phyloP scores from a whole-genome alignment of 2,329 filamentous ascomycete genomes.

The Pestalotiopsis fici region DNA sequence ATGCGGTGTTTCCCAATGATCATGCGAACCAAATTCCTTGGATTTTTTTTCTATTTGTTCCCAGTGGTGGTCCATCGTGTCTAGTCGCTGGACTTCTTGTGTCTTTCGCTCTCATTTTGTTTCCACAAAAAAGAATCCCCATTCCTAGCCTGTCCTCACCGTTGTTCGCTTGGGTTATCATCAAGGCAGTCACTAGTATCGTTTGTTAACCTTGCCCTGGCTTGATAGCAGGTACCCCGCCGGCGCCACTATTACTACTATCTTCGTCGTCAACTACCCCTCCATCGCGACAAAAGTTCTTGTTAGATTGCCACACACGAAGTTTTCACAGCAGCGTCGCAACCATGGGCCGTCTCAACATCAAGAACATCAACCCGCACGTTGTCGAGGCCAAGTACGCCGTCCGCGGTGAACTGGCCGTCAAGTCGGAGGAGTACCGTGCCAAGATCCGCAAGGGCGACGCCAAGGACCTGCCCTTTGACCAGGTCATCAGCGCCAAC shows the following conservation, averaged over 20 bases:
- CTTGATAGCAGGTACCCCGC: constrained; percentile 1
- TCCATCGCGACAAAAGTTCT: constrained; percentile 3
- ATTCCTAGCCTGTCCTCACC: neutral
- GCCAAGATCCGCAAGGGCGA: constrained; percentile 65
- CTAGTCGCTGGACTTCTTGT: neutral
- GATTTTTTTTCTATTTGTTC: neutral
- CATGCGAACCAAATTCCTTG: neutral
- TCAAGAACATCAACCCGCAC: constrained; percentile 90
- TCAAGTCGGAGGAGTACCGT: constrained; percentile 90
- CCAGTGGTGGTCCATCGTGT: neutral
- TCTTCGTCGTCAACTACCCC: neutral
- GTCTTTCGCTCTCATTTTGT: neutral
- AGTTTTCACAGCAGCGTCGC: constrained; percentile 4
- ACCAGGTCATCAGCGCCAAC: constrained; percentile 92
- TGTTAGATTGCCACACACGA: neutral
- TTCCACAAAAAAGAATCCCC: neutral
- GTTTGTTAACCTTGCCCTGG: constrained; percentile 1
- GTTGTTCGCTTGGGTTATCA: neutral
- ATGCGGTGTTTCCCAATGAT: constrained; percentile 5
- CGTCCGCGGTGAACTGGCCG: constrained; percentile 91
- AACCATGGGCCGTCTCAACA: constrained; percentile 55
- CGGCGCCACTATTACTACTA: neutral
- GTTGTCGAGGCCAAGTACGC: constrained; percentile 90
- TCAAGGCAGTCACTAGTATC: neutral
- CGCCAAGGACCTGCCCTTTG: constrained; percentile 71